phyloP scores from a whole-genome alignment of 306 rosid species.

The Erythrophleum fordii region DNA sequence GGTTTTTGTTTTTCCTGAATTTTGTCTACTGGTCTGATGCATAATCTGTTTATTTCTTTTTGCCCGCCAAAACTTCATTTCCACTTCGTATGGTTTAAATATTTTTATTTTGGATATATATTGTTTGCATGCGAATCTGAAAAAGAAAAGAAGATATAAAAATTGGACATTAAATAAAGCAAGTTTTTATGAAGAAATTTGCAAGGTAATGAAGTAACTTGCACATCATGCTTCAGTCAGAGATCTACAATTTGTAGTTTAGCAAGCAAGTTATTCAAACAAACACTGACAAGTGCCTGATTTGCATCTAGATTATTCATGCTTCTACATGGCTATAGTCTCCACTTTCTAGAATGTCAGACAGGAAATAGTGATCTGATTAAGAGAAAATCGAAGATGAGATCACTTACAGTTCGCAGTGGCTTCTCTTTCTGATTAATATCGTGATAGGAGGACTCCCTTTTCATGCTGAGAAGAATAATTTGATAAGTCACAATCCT shows the following conservation, averaged over 20 bases:
- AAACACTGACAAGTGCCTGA: slow-evolving; percentile 1
- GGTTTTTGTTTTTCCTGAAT: not conserved
- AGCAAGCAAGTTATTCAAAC: slow-evolving; percentile 12
- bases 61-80: not conserved
- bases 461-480: slow-evolving; percentile 53
- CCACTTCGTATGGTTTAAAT: not conserved
- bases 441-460: slow-evolving; percentile 42
- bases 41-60: not conserved
- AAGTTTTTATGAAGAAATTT: not conserved
- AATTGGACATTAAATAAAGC: not conserved
- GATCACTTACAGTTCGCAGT: slow-evolving; percentile 67
- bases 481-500: slow-evolving; percentile 31
- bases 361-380: slow-evolving; percentile 8
- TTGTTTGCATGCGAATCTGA: slow-evolving; percentile 4
- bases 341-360: slow-evolving; percentile 10
- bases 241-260: slow-evolving; percentile 7
- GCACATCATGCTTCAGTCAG: slow-evolving; percentile 17
- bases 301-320: slow-evolving; percentile 1
- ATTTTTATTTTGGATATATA: not conserved
- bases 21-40: not conserved
- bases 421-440: slow-evolving; percentile 56
- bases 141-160: not conserved
- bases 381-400: slow-evolving; percentile 21
- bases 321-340: slow-evolving; percentile 3
- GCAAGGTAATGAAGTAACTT: not conserved